Evolutionary conservation across 164 flowering plant species (phyloP), one percentile per base, ranked within the genome.

Genomic region (Houttuynia cordata): DNA sequence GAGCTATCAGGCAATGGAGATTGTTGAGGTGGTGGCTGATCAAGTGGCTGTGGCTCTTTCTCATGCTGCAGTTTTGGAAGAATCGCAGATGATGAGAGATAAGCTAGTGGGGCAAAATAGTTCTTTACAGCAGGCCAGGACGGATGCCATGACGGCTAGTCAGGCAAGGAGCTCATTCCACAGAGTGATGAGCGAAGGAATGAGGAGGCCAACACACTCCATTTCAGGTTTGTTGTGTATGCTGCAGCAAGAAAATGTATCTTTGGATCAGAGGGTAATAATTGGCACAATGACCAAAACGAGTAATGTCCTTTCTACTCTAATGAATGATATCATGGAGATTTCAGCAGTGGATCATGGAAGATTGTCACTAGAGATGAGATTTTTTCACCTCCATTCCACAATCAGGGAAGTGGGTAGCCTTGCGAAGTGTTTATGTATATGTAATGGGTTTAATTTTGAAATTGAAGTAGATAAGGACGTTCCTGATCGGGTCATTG

Each of bases 31-130:
- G 47, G 98, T 93, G 22, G 96, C 98, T 22, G 98, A 90, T 74
- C 99, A 93, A 64, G 99, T 93, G 17, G 96, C 99, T 30, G 99
- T 93, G 50, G 99, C 99, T 20, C 73, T 93, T 45, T 93, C 99
- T 53, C 99, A 93, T 72, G 97, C 99, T 68, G 86, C 92, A 8
- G 80, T 93, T 40, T 82, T 93, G 1, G 97, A 93, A 70, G 99
- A 93, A 62, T 90, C 99, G 20, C 97, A 88, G 57, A 69, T 74
- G 49, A 90, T 93, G 92, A 83, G 92, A 61, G 95, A 93, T 61
- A 81, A 82, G 56, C 68, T 90, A 53, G 96, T 42, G 55, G 89
- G 78, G 74, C 94, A 86, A 66, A 93, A 93, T 56, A 82, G 87
- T n/a, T 86, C 83, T 0, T 71, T 93, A 65, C 92, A 85, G 53